phyloP scores from a whole-genome alignment of 73 alveolate genomes.

The Paramecium sonneborni region DNA sequence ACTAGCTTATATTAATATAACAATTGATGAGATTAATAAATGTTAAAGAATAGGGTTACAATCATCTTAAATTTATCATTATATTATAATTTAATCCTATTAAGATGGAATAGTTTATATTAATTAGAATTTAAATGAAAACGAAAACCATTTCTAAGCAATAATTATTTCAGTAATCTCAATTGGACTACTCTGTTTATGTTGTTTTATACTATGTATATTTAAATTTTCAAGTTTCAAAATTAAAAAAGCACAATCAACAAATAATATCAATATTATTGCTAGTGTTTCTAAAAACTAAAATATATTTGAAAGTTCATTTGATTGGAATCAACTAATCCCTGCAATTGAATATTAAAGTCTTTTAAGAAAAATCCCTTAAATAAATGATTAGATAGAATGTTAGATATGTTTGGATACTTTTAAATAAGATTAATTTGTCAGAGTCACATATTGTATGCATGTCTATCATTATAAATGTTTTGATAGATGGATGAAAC shows the following conservation, averaged over 20 bases:
- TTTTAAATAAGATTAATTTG: slow-evolving; percentile 15
- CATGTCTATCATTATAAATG: slow-evolving; percentile 56
- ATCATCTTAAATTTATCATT: neutral
- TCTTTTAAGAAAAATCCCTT: neutral
- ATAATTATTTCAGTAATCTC: neutral
- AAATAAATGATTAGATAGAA: neutral
- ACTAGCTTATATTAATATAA: neutral
- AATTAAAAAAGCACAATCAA: neutral
- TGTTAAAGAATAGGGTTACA: neutral
- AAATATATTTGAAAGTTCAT: neutral
- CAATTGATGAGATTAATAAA: neutral
- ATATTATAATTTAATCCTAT: neutral
- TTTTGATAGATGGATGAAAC: slow-evolving; percentile 52
- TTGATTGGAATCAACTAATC: neutral
- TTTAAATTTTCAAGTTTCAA: neutral
- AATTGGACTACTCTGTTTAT: neutral
- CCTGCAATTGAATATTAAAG: neutral
- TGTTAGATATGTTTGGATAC: slow-evolving; percentile 16
- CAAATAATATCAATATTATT: neutral
- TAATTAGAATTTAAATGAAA: neutral
- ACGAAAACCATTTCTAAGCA: neutral
- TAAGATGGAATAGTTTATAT: neutral
- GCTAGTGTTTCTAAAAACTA: neutral
- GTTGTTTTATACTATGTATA: neutral
- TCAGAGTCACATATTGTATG: slow-evolving; percentile 56